Conservation (phyloP, 2,329 filamentous ascomycete species). For the Talaromyces amestolkiae region DNA sequence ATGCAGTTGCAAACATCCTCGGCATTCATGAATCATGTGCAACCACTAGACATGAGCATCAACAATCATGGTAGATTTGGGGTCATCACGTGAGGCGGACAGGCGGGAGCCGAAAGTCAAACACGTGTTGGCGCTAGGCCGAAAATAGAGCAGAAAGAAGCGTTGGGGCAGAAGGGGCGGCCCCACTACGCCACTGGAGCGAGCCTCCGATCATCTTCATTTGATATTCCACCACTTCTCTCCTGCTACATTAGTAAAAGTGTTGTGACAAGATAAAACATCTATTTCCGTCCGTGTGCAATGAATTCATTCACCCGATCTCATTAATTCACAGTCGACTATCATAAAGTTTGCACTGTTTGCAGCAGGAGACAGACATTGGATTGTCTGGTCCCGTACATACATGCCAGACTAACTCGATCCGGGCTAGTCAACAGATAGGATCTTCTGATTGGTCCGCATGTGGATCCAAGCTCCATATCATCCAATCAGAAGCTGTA, state of each 20-base stretch:
- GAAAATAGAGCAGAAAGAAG: neutral
- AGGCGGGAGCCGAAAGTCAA: neutral
- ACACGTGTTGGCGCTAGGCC: conserved; percentile 1
- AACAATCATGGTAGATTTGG: neutral
- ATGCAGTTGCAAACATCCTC: neutral
- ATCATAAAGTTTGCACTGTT: neutral
- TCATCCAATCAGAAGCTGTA: neutral
- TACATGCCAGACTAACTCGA: neutral
- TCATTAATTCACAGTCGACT: no score
- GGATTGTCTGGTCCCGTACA: neutral
- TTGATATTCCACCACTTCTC: no score
- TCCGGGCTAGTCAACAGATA: neutral
- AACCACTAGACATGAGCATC: neutral
- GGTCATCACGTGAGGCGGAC: conserved; percentile 1
- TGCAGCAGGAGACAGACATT: neutral
- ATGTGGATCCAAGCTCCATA: neutral
- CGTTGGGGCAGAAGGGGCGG: conserved; percentile 11
- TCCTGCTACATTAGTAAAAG: neutral
- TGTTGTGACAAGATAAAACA: no score
- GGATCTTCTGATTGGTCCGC: neutral
- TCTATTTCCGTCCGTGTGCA: no score
- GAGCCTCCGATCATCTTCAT: neutral
- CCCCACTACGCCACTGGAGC: conserved; percentile 11
- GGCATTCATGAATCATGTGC: neutral
- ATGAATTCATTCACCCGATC: no score